Conservation (phyloP, 257 asterid species). For the Handroanthus guayacan region DNA sequence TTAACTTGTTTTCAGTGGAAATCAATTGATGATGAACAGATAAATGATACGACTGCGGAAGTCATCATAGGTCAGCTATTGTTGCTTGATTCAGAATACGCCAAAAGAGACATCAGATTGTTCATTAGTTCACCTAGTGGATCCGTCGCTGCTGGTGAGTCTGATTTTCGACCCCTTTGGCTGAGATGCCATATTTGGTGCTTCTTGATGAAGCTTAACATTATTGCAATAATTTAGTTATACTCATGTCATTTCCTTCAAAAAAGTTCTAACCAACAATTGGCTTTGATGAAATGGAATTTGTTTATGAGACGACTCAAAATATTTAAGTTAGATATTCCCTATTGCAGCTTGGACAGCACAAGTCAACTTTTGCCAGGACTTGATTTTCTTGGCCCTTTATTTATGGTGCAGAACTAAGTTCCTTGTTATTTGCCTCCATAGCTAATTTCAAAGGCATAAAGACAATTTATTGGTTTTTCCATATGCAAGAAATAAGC, state of each 20-base stretch:
- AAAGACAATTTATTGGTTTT: background rate
- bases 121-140: constrained; percentile 97
- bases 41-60: constrained; percentile 87
- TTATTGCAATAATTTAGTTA: too few species aligned
- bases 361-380: background rate
- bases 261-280: too few species aligned
- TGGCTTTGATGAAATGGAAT: too few species aligned
- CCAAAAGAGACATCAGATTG: constrained; percentile 76
- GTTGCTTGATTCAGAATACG: constrained; percentile 87
- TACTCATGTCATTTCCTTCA: too few species aligned
- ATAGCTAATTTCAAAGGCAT: constrained; percentile 6
- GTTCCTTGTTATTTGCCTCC: background rate
- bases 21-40: constrained; percentile 55
- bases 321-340: too few species aligned
- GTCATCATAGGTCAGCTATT: constrained; percentile 82
- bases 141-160: constrained; percentile 92
- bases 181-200: constrained; percentile 7
- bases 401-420: background rate
- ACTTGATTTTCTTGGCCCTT: constrained; percentile 18
- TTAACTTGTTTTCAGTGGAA: background rate
- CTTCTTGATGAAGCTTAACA: background rate
- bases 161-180: too few species aligned
- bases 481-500: background rate
- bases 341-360: too few species aligned
- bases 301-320: too few species aligned